Conservation (phyloP, 2,329 filamentous ascomycete genomes). For the Corynespora cassiicola region DNA sequence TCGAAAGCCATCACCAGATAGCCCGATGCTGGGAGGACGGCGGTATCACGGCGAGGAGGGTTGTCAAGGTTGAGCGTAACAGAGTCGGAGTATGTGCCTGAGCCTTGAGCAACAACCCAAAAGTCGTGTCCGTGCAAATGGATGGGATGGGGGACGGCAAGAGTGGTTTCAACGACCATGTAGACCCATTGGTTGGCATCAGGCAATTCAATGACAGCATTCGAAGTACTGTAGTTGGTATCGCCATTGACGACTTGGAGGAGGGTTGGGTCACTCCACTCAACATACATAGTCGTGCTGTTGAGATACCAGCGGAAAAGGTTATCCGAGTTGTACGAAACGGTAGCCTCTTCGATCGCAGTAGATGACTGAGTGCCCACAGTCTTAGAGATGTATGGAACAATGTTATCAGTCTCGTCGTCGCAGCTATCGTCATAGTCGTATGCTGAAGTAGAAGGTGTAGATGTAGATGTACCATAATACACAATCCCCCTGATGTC, state of each 20-base stretch:
- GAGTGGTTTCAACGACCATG: slow-evolving; percentile 46
- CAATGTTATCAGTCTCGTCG: slow-evolving; percentile 41
- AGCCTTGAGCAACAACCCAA: slow-evolving; percentile 35
- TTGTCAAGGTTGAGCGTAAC: slow-evolving; percentile 31
- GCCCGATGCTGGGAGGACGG: slow-evolving; percentile 36
- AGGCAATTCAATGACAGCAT: slow-evolving; percentile 32
- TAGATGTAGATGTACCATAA: slow-evolving; percentile 30
- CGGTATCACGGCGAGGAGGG: slow-evolving; percentile 41
- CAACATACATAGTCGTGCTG: slow-evolving; percentile 45
- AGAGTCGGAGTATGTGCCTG: slow-evolving; percentile 23
- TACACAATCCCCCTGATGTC: slow-evolving; percentile 49
- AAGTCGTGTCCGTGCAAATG: slow-evolving; percentile 44
- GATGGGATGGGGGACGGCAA: slow-evolving; percentile 41
- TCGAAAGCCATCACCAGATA: slow-evolving; percentile 43
- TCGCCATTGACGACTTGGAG: slow-evolving; percentile 40
- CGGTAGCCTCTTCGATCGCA: slow-evolving; percentile 29
- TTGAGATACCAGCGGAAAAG: slow-evolving; percentile 51
- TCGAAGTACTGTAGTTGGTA: slow-evolving; percentile 37
- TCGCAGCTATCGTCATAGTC: slow-evolving; percentile 42
- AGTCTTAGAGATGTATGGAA: slow-evolving; percentile 38
- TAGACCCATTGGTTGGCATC: slow-evolving; percentile 45
- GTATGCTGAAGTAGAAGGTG: slow-evolving; percentile 42
- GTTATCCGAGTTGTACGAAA: slow-evolving; percentile 39
- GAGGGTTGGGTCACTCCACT: slow-evolving; percentile 49
- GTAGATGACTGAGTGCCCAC: slow-evolving; percentile 36